These are phyloP conservation scores for Reticulascus tulasneorum DNA, from an alignment of 2,329 filamentous ascomycete species.

Conservation along the genomic window DNA sequence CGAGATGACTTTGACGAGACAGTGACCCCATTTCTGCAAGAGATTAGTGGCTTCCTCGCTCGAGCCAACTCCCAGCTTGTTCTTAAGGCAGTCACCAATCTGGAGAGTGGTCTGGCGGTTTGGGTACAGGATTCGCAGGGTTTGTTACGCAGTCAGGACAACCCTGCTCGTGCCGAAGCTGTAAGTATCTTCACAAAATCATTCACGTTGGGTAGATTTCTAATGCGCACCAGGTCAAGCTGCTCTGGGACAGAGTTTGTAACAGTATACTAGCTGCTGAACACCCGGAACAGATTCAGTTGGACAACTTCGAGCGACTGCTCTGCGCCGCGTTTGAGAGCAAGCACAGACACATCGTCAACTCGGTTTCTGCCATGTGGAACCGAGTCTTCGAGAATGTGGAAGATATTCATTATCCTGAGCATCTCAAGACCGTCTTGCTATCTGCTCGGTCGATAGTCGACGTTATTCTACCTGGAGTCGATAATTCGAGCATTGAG, in stretches of 20 bases:
- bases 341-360: slow-evolving; percentile 53
- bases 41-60: slow-evolving; percentile 48
- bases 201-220: slow-evolving; percentile 9
- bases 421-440: slow-evolving; percentile 58
- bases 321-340: slow-evolving; percentile 54
- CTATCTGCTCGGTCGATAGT: slow-evolving; percentile 53
- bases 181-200: slow-evolving; percentile 35
- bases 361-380: slow-evolving; percentile 55
- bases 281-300: slow-evolving; percentile 37
- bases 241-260: slow-evolving; percentile 48
- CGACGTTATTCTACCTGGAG: slow-evolving; percentile 41
- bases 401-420: slow-evolving; percentile 59
- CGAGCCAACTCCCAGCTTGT: slow-evolving; percentile 47
- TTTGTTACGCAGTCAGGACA: slow-evolving; percentile 36
- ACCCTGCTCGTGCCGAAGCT: slow-evolving; percentile 34
- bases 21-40: slow-evolving; percentile 46
- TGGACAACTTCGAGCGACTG: slow-evolving; percentile 50
- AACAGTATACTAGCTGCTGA: slow-evolving; percentile 29
- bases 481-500: slow-evolving; percentile 33
- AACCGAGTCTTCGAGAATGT: slow-evolving; percentile 63
- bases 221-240: slow-evolving; percentile 37
- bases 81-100: slow-evolving; percentile 49
- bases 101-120: slow-evolving; percentile 57
- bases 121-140: slow-evolving; percentile 61
- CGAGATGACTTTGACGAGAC: slow-evolving; percentile 31